Evolutionary conservation across 2,329 filamentous ascomycete species (phyloP).

Genomic region (Beauveria medogensis): DNA sequence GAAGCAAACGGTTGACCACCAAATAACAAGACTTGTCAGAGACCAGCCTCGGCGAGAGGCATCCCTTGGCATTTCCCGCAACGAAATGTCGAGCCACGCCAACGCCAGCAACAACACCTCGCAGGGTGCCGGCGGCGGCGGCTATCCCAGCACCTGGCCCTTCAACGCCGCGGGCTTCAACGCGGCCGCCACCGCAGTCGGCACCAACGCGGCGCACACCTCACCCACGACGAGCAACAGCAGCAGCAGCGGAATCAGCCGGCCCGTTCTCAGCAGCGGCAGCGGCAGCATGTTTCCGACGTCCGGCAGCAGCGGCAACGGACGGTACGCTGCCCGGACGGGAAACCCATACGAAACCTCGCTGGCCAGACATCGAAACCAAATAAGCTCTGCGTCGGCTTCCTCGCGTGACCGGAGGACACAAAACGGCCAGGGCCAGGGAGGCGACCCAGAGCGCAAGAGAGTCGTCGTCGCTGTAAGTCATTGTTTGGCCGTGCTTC

Average conservation of each 20-base stretch:
- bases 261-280: neutral
- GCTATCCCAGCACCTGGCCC: neutral
- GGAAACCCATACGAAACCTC: neutral
- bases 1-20: too few species aligned
- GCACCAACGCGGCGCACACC: neutral
- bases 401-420: neutral
- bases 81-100: neutral
- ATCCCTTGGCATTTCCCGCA: neutral
- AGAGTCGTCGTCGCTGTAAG: slow-evolving; percentile 2
- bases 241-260: too few species aligned
- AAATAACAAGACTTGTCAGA: neutral
- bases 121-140: neutral
- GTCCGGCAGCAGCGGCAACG: neutral
- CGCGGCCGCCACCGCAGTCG: neutral
- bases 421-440: neutral
- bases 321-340: neutral
- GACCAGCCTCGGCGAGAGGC: neutral
- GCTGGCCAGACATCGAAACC: neutral
- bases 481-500: neutral
- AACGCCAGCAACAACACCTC: neutral
- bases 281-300: neutral
- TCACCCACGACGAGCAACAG: neutral
- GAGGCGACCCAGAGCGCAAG: neutral
- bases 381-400: neutral
- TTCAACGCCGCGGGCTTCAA: neutral